Base-by-base conservation (phyloP, 129 eudicot genomes). In the Gnaphalium uliginosum region DNA sequence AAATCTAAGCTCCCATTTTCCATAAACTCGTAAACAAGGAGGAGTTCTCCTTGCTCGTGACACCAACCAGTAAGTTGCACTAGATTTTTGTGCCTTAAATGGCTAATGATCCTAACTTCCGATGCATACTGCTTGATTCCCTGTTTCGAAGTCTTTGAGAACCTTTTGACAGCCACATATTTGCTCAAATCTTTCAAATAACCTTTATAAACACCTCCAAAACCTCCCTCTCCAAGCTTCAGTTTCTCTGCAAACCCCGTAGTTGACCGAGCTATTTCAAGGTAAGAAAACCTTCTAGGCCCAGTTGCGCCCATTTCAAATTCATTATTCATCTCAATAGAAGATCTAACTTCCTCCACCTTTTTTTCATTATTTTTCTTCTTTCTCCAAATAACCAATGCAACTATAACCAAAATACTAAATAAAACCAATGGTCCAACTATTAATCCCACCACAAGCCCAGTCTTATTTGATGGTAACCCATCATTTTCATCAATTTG, bases 161-260 rank as follows among this genome's bases (percentile, higher is more conserved):
- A 5, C 9, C 41, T 5, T 35, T 35, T 35, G 9, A 35, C 41
- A 0, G 41, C 41, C 7, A 35, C 41, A 35, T 35, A 35, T 5
- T 5, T 35, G 8, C 41, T 7, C 9, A 35, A 7, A 35, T 35
- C 41, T 35, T 35, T 35, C 41, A 35, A 7, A 1, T 5, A 35
- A 7, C 41, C 41, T 35, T 35, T 35, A 35, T 29, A 29, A 29
- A 29, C 32, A 29, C 32, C 32, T 29, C 32, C 32, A 29, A 29
- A 85, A 15, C 86, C 89, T 43, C 86, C 89, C 41, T 85, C 82
- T 24, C 89, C 92, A 58, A 87, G 82, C 73, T 87, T 87, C 71
- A 69, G 19, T 0, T 35, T 48, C 19, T 80, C 83, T 2, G 81
- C 63, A 77, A 88, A 85, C 26, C 79, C 75, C 60, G 13, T 23